Conservation (phyloP, 2,329 filamentous ascomycete species). For the Penicillium sp. region DNA sequence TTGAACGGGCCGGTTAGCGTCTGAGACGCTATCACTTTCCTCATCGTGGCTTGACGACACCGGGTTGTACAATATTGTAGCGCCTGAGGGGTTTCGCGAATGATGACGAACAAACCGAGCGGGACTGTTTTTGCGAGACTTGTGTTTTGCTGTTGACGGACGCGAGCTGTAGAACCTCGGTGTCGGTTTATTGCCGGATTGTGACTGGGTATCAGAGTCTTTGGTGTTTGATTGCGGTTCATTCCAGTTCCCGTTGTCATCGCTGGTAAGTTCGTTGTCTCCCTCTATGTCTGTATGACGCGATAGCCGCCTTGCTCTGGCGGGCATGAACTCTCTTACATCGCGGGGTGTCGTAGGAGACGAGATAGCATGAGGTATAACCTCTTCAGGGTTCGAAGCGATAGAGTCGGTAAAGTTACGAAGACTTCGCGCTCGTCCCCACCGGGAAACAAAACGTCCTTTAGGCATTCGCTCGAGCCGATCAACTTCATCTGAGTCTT, state of each 20-base stretch:
- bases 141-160: constrained; percentile 49
- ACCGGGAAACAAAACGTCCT: constrained; percentile 56
- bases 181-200: constrained; percentile 28
- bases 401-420: constrained; percentile 60
- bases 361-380: constrained; percentile 37
- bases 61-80: constrained; percentile 84
- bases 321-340: constrained; percentile 29
- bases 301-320: constrained; percentile 50
- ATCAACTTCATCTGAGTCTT: constrained; percentile 63
- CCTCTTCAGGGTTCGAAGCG: constrained; percentile 62
- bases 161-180: constrained; percentile 44
- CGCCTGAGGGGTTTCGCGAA: constrained; percentile 75
- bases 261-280: constrained; percentile 86
- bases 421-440: constrained; percentile 29
- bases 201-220: constrained; percentile 24
- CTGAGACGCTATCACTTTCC: constrained; percentile 35
- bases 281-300: constrained; percentile 81
- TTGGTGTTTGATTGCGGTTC: constrained; percentile 29
- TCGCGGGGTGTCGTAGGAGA: constrained; percentile 45
- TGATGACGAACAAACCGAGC: constrained; percentile 56
- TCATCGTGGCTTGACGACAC: constrained; percentile 51
- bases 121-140: constrained; percentile 42
- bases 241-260: constrained; percentile 67
- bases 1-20: constrained; percentile 28
- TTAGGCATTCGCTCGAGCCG: constrained; percentile 59